These are phyloP conservation scores for Pseudodiploospora longispora DNA, from an alignment of 2,329 filamentous ascomycete species.

Conservation along the genomic window DNA sequence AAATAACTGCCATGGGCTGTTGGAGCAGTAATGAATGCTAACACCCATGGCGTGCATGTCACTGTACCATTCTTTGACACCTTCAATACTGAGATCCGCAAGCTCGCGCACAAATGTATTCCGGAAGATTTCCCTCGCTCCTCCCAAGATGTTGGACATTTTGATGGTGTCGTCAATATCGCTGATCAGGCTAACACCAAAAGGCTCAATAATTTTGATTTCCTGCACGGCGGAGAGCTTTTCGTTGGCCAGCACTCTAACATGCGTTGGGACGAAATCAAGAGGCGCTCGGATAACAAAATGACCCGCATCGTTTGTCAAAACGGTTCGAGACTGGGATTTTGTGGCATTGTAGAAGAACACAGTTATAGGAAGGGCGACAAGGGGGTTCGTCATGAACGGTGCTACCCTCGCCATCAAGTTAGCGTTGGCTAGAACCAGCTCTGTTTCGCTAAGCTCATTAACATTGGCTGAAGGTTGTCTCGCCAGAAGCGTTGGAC, in stretches of 20 bases:
- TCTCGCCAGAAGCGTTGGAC: slow-evolving; percentile 33
- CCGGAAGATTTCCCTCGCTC: slow-evolving; percentile 88
- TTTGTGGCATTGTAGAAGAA: slow-evolving; percentile 88
- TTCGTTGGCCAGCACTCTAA: slow-evolving; percentile 80
- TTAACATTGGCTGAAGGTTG: slow-evolving; percentile 28
- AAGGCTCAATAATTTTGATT: slow-evolving; percentile 66
- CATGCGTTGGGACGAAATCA: slow-evolving; percentile 84
- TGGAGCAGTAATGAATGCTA: slow-evolving; percentile 94
- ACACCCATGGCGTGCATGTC: slow-evolving; percentile 72
- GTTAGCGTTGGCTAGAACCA: slow-evolving; percentile 73
- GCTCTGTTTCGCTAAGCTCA: slow-evolving; percentile 67
- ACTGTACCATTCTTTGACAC: slow-evolving; percentile 85
- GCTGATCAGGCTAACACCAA: slow-evolving; percentile 85
- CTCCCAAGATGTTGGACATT: slow-evolving; percentile 79
- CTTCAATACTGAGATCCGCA: slow-evolving; percentile 71
- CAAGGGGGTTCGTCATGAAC: slow-evolving; percentile 79
- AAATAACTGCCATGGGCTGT: slow-evolving; percentile 96
- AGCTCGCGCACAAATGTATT: slow-evolving; percentile 92
- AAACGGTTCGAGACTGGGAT: slow-evolving; percentile 76
- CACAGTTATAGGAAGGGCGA: slow-evolving; percentile 71
- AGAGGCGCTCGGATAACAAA: slow-evolving; percentile 74
- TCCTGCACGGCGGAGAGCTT: slow-evolving; percentile 73
- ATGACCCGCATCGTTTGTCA: slow-evolving; percentile 83
- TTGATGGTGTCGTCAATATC: slow-evolving; percentile 98
- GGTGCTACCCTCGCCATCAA: slow-evolving; percentile 81